phyloP scores from a whole-genome alignment of 306 rosid species.

The Albizia julibrissin region DNA sequence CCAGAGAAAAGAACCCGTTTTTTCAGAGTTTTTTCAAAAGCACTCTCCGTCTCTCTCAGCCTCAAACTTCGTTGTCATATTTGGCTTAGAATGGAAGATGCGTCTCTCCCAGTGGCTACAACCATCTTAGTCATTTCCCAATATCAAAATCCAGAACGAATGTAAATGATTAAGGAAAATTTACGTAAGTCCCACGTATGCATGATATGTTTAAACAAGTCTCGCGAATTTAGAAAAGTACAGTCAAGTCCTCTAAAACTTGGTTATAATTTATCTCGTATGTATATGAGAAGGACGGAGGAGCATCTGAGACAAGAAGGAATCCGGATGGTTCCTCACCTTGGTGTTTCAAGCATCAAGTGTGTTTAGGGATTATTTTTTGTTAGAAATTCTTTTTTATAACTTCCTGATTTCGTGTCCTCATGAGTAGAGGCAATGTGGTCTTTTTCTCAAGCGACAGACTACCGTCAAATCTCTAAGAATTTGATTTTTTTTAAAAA shows the following conservation, averaged over 20 bases:
- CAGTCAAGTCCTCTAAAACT: too few species aligned
- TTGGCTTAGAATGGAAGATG: conserved; percentile 4
- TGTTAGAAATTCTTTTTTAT: too few species aligned
- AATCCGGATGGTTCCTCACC: too few species aligned
- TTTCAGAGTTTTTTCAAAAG: neutral
- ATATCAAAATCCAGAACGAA: neutral
- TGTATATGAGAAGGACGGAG: too few species aligned
- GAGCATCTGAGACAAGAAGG: too few species aligned
- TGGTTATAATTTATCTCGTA: neutral
- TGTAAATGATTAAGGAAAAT: neutral
- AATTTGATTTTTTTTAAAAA: too few species aligned
- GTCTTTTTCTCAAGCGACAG: neutral
- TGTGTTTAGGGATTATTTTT: neutral
- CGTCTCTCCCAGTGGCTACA: neutral
- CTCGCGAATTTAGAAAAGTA: too few species aligned
- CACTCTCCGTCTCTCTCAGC: neutral
- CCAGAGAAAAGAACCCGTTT: neutral
- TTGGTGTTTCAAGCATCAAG: neutral
- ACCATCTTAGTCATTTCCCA: neutral
- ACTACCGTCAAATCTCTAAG: neutral
- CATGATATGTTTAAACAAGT: too few species aligned
- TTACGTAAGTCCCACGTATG: neutral
- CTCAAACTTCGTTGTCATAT: neutral
- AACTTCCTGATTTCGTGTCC: neutral
- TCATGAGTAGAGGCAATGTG: neutral